Evolutionary conservation across 768 basidiomycete species (phyloP).

Genomic region (Hypholoma fasciculare): DNA sequence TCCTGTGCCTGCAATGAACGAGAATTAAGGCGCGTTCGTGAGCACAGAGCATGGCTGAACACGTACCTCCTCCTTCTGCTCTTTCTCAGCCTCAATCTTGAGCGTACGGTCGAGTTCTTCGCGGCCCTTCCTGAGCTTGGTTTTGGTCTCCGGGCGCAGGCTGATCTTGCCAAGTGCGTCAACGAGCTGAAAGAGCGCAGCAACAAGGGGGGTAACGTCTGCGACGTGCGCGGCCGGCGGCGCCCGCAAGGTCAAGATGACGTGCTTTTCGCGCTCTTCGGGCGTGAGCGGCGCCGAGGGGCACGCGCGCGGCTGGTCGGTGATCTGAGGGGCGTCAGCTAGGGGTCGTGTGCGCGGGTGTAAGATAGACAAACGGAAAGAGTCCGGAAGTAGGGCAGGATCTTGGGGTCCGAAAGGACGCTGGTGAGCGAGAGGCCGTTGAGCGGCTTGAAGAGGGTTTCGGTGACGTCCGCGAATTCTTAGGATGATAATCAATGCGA

Average conservation of each 20-base stretch:
- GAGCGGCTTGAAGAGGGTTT: slow-evolving; percentile 65
- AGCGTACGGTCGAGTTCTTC: slow-evolving; percentile 72
- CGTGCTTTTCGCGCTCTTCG: slow-evolving; percentile 63
- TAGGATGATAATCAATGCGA: not conserved
- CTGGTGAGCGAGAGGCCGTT: slow-evolving; percentile 50
- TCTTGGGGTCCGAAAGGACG: slow-evolving; percentile 62
- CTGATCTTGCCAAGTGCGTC: slow-evolving; percentile 61
- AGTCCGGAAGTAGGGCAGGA: slow-evolving; percentile 80
- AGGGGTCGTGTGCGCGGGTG: slow-evolving; percentile 2
- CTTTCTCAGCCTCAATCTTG: slow-evolving; percentile 63
- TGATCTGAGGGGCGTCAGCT: slow-evolving; percentile 45
- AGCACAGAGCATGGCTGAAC: not conserved
- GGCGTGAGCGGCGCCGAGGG: slow-evolving; percentile 54
- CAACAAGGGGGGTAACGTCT: slow-evolving; percentile 59
- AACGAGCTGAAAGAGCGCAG: slow-evolving; percentile 72
- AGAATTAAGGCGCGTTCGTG: not conserved
- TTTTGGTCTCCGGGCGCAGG: slow-evolving; percentile 80
- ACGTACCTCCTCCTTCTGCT: slow-evolving; percentile 69
- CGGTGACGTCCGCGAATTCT: slow-evolving; percentile 88
- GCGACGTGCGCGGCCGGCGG: slow-evolving; percentile 49
- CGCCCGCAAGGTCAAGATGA: slow-evolving; percentile 65
- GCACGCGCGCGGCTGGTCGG: slow-evolving; percentile 81
- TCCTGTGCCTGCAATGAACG: slow-evolving; percentile 46
- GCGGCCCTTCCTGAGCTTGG: slow-evolving; percentile 72
- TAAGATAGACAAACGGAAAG: slow-evolving; percentile 59